Percentiles rank a stretch among this genome's conserved stretches.
These are phyloP conservation scores for Herpotrichia juniperi DNA, from an alignment of 2,329 filamentous ascomycete species.

Conservation along the genomic window DNA sequence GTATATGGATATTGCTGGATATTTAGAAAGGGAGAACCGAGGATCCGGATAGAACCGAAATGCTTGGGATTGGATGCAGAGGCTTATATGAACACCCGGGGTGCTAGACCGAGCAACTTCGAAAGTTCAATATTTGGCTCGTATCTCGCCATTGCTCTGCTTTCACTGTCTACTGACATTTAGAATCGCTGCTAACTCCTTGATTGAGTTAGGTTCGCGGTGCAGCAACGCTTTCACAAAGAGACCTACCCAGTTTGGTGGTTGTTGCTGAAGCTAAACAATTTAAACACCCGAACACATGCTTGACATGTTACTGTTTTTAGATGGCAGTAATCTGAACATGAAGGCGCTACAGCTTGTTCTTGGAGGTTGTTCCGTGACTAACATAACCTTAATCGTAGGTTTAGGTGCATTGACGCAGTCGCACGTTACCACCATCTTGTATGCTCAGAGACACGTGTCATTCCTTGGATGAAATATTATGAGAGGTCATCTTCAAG, in stretches of 20 bases:
- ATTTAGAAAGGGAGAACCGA: constrained; percentile 36
- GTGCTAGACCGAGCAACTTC: constrained; percentile 18
- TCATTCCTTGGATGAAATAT: too few species aligned
- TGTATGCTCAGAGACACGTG: too few species aligned
- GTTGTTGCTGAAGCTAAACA: constrained; percentile 2
- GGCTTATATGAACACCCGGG: constrained; percentile 25
- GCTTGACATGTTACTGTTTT: constrained; percentile 12
- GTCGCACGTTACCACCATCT: too few species aligned
- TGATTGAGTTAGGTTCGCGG: constrained; percentile 6
- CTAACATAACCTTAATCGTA: neutral
- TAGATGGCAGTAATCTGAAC: constrained; percentile 1
- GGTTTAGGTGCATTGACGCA: neutral
- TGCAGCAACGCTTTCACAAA: constrained; percentile 1
- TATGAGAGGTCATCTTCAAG: too few species aligned
- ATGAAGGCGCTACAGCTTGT: neutral
- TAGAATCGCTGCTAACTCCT: constrained; percentile 18
- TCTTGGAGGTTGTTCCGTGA: neutral
- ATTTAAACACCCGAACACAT: constrained; percentile 10
- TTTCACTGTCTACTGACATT: constrained; percentile 12
- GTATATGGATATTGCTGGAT: constrained; percentile 40
- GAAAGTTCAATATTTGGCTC: constrained; percentile 17
- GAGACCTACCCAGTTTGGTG: constrained; percentile 2
- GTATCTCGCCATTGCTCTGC: constrained; percentile 12
- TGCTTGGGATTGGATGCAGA: constrained; percentile 23
- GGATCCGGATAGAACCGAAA: constrained; percentile 34